phyloP scores from a whole-genome alignment of 2,329 filamentous ascomycete species.

The Ustulina deusta region DNA sequence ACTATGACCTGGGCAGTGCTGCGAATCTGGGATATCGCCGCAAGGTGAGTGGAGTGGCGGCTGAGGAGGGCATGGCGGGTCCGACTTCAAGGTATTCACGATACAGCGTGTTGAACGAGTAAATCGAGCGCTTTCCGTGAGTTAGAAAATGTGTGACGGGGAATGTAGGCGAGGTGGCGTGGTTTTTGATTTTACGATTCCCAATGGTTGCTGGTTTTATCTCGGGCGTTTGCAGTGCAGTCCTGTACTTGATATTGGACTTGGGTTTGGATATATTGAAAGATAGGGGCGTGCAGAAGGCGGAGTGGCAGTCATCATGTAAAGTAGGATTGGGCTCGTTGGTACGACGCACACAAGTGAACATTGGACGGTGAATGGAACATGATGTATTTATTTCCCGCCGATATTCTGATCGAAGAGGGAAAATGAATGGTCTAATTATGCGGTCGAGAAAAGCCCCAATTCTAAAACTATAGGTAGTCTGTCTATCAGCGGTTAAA shows the following conservation, averaged over 20 bases:
- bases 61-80: constrained; percentile 74
- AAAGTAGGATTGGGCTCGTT: background rate
- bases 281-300: constrained; percentile 16
- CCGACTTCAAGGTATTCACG: constrained; percentile 44
- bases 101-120: constrained; percentile 47
- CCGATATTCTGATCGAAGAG: background rate
- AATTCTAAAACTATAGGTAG: constrained; percentile 1
- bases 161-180: background rate
- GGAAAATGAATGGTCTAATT: constrained; percentile 11
- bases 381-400: constrained; percentile 1
- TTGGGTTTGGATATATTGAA: constrained; percentile 24
- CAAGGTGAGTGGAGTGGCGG: constrained; percentile 79
- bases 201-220: constrained; percentile 23
- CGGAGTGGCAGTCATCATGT: background rate
- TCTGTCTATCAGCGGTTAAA: constrained; percentile 13
- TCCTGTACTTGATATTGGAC: constrained; percentile 20
- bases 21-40: constrained; percentile 55
- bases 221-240: constrained; percentile 20
- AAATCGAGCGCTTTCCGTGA: constrained; percentile 18
- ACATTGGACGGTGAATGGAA: constrained; percentile 6
- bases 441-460: background rate
- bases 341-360: background rate
- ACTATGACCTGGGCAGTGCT: constrained; percentile 56
- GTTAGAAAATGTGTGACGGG: background rate
- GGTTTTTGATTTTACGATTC: constrained; percentile 29